Percentiles rank a stretch among this genome's conserved stretches.
phyloP scores from a whole-genome alignment of 73 alveolate genomes.

The Tetrahymena borealis region DNA sequence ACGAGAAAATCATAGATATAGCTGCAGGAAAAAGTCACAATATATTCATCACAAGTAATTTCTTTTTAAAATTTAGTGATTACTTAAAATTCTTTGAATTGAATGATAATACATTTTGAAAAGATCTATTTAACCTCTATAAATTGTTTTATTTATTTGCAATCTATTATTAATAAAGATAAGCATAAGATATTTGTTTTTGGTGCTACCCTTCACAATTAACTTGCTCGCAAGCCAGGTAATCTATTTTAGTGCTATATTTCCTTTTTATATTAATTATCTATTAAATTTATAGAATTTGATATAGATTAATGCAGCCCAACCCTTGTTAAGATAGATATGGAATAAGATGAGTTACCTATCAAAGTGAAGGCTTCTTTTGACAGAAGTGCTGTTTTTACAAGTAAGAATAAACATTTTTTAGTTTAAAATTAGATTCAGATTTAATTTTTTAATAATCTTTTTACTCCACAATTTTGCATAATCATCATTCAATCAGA shows the following conservation, averaged over 20 bases:
- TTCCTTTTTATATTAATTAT: neutral
- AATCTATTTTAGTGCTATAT: neutral
- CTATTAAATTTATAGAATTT: neutral
- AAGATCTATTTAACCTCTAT: neutral
- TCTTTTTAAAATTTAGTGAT: neutral
- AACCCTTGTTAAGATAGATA: neutral
- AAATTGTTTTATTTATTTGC: neutral
- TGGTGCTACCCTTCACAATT: neutral
- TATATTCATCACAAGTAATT: neutral
- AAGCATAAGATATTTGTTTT: neutral
- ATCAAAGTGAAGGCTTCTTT: neutral
- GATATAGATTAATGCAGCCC: neutral
- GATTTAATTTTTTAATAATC: neutral
- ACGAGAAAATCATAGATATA: neutral
- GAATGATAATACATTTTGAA: too few species aligned
- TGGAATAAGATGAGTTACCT: neutral
- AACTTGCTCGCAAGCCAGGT: neutral
- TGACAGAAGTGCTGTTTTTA: neutral
- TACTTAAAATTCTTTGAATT: too few species aligned
- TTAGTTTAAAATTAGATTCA: neutral
- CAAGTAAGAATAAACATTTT: neutral
- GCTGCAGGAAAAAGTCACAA: neutral
- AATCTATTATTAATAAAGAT: neutral
- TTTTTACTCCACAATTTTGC: too few species aligned
- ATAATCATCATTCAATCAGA: neutral